A percentile compares a stretch with the other conserved stretches of the same genome.
Evolutionary conservation across 192 early-diverging fungal genomes (phyloP).

Genomic region (Backusella westeae): DNA sequence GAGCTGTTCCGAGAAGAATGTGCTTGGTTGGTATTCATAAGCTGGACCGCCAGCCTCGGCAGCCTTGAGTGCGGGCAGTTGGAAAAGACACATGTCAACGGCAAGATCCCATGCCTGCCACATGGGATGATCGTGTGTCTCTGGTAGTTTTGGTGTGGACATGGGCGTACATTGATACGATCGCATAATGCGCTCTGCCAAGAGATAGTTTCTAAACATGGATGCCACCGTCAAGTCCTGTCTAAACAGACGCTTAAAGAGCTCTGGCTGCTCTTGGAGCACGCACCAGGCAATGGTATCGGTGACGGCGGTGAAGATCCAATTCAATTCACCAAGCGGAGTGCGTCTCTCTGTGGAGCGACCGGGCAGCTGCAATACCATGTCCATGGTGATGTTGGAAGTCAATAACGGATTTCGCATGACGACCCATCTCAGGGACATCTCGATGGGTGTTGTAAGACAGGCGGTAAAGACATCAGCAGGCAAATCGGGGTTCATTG

Average conservation of each 20-base stretch:
- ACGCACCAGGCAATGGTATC: conserved; percentile 99
- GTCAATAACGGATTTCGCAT: conserved; percentile 76
- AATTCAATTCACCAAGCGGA: conserved; percentile 95
- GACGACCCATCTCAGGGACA: conserved; percentile 90
- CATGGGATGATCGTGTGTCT: conserved; percentile 93
- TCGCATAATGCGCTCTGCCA: conserved; percentile 95
- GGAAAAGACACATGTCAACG: conserved; percentile 89
- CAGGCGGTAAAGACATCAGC: conserved; percentile 98
- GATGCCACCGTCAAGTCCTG: conserved; percentile 95
- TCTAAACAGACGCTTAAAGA: conserved; percentile 88
- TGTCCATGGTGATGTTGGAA: conserved; percentile 75
- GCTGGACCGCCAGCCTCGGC: conserved; percentile 38
- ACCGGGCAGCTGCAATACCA: conserved; percentile 87
- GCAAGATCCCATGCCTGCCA: conserved; percentile 96
- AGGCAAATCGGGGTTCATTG: conserved; percentile 91
- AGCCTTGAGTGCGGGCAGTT: conserved; percentile 78
- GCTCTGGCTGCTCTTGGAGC: conserved; percentile 68
- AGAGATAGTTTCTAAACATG: conserved; percentile 92
- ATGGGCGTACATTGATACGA: conserved; percentile 92
- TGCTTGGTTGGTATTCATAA: conserved; percentile 73
- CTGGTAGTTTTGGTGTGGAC: conserved; percentile 80
- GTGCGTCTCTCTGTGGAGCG: conserved; percentile 87
- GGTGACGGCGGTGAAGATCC: conserved; percentile 98
- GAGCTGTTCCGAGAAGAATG: conserved; percentile 95
- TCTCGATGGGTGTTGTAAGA: conserved; percentile 93